phyloP scores from a whole-genome alignment of 225 moss, liverwort and hornwort genomes.

The Thuidium tamariscinum region DNA sequence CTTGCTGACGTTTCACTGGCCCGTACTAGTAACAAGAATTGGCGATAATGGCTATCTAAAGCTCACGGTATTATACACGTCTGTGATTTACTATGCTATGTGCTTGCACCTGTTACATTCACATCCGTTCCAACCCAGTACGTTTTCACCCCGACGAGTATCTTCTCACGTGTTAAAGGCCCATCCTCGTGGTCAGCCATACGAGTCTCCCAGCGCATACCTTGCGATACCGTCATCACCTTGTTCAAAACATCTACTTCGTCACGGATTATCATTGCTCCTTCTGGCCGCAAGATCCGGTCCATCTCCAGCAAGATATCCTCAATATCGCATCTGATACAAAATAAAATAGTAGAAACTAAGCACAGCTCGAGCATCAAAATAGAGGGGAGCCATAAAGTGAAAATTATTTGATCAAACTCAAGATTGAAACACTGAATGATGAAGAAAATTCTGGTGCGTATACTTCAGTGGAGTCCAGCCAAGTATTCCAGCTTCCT shows the following conservation, averaged over 20 bases:
- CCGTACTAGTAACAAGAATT: slow-evolving; percentile 2
- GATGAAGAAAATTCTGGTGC: neutral
- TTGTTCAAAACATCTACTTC: slow-evolving; percentile 82
- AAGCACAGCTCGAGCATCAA: neutral
- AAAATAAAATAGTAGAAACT: neutral
- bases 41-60: neutral
- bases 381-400: neutral
- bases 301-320: slow-evolving; percentile 82
- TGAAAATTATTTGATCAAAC: neutral
- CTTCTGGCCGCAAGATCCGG: slow-evolving; percentile 81
- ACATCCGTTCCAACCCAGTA: slow-evolving; percentile 58
- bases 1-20: neutral
- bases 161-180: slow-evolving; percentile 71
- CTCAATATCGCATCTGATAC: slow-evolving; percentile 60
- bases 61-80: slow-evolving; percentile 21
- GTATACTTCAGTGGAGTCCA: neutral
- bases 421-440: neutral
- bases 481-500: neutral
- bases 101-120: slow-evolving; percentile 11
- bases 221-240: slow-evolving; percentile 55
- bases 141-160: slow-evolving; percentile 59
- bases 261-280: slow-evolving; percentile 62
- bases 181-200: slow-evolving; percentile 97
- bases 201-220: slow-evolving; percentile 84
- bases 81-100: neutral